These are phyloP conservation scores for Umbelopsis isabellina DNA, from an alignment of 192 early-diverging fungal genomes.

Conservation along the genomic window DNA sequence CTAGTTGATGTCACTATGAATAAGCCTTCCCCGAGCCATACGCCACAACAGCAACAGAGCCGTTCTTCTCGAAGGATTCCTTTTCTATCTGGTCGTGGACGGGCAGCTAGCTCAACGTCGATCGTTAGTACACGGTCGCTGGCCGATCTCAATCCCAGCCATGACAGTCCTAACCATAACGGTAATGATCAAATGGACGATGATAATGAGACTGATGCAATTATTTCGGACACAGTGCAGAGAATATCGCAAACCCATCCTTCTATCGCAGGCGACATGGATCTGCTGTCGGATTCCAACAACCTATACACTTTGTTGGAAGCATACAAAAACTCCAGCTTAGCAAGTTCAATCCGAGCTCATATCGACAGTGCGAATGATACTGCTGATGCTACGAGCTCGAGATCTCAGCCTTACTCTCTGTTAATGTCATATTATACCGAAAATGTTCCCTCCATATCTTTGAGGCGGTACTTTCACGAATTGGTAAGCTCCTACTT, in stretches of 20 bases:
- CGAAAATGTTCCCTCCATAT: slow-evolving; percentile 20
- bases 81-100: slow-evolving; percentile 16
- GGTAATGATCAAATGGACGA: background rate
- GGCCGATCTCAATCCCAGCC: slow-evolving; percentile 25
- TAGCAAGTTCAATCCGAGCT: background rate
- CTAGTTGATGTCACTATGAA: slow-evolving; percentile 45
- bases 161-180: background rate
- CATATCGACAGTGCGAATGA: background rate
- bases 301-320: slow-evolving; percentile 32
- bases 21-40: slow-evolving; percentile 23
- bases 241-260: background rate
- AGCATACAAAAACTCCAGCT: slow-evolving; percentile 26
- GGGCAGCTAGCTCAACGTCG: slow-evolving; percentile 24
- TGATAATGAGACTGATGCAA: background rate
- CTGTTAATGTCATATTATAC: background rate
- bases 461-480: slow-evolving; percentile 27
- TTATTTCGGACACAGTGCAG: slow-evolving; percentile 19
- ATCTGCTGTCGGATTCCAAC: slow-evolving; percentile 33
- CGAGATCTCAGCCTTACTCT: slow-evolving; percentile 7
- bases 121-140: slow-evolving; percentile 27
- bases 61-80: slow-evolving; percentile 26
- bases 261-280: slow-evolving; percentile 24
- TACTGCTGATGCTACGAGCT: background rate
- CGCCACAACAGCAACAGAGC: slow-evolving; percentile 22
- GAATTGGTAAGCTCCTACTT: slow-evolving; percentile 26